phyloP scores from a whole-genome alignment of 2,329 filamentous ascomycete species.

The Colletotrichum agaves region DNA sequence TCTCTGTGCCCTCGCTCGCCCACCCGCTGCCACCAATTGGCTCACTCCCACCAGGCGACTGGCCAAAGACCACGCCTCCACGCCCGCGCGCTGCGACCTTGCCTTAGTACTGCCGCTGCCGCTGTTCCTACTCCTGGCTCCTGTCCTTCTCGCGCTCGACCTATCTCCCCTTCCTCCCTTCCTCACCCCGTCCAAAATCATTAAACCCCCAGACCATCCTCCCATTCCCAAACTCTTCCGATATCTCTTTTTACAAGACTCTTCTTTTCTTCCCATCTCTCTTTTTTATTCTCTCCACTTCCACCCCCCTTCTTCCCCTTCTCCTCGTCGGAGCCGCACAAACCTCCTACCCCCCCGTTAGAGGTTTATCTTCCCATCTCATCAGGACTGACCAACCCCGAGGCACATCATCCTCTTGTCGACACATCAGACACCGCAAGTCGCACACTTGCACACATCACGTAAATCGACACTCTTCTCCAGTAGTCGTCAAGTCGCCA shows the following conservation, averaged over 20 bases:
- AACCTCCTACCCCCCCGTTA: slow-evolving; percentile 38
- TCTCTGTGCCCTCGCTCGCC: slow-evolving; percentile 33
- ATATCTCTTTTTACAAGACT: slow-evolving; percentile 53
- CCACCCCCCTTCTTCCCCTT: slow-evolving; percentile 44
- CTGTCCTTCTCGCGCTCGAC: slow-evolving; percentile 20
- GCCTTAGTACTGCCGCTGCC: slow-evolving; percentile 21
- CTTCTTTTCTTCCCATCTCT: slow-evolving; percentile 51
- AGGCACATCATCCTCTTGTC: slow-evolving; percentile 41
- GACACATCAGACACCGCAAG: slow-evolving; percentile 44
- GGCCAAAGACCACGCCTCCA: background rate
- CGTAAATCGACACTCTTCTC: slow-evolving; percentile 33
- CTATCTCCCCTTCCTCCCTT: slow-evolving; percentile 39
- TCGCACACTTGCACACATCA: slow-evolving; percentile 42
- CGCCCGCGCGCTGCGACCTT: slow-evolving; percentile 34
- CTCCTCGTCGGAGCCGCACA: slow-evolving; percentile 41
- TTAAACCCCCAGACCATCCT: slow-evolving; percentile 54
- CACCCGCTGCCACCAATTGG: slow-evolving; percentile 34
- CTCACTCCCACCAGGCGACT: slow-evolving; percentile 14
- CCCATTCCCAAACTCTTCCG: slow-evolving; percentile 50
- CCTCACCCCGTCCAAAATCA: slow-evolving; percentile 48
- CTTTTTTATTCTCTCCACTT: slow-evolving; percentile 45
- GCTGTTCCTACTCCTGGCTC: slow-evolving; percentile 18
- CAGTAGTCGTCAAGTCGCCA: background rate
- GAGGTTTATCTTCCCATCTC: slow-evolving; percentile 29
- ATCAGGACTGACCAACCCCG: slow-evolving; percentile 42